A percentile compares a stretch with the other conserved stretches of the same genome.
phyloP scores from a whole-genome alignment of 495 filamentous ascomycete species.

The Penicillium pulvis region DNA sequence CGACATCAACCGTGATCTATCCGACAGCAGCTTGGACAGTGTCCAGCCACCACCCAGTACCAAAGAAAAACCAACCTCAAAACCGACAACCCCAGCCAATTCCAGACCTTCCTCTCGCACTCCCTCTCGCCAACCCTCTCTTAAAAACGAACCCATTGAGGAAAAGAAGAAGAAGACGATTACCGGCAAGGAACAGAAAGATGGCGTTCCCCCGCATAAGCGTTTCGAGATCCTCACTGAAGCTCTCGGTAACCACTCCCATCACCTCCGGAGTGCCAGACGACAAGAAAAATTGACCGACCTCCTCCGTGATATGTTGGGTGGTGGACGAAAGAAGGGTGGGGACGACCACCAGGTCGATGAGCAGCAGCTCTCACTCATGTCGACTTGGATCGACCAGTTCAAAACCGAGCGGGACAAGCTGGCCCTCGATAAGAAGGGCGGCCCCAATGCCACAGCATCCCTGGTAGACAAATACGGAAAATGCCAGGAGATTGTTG shows the following conservation, averaged over 20 bases:
- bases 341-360: constrained; percentile 53
- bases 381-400: constrained; percentile 95
- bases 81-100: constrained; percentile 32
- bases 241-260: constrained; percentile 68
- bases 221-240: constrained; percentile 63
- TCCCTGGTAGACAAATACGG: constrained; percentile 96
- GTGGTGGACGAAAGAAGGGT: constrained; percentile 65
- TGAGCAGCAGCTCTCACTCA: constrained; percentile 86
- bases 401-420: constrained; percentile 84
- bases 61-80: constrained; percentile 39
- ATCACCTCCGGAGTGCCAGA: constrained; percentile 82
- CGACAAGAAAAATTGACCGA: constrained; percentile 95
- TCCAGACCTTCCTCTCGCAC: constrained; percentile 42
- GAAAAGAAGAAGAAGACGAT: constrained; percentile 36
- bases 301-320: constrained; percentile 82
- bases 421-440: constrained; percentile 73
- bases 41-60: constrained; percentile 30
- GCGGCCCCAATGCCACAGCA: constrained; percentile 72
- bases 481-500: constrained; percentile 97
- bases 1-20: constrained; percentile 38
- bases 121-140: constrained; percentile 46
- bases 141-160: constrained; percentile 38
- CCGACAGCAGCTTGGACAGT: constrained; percentile 46
- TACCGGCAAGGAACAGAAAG: constrained; percentile 46
- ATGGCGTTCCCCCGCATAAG: constrained; percentile 42